Base-by-base conservation (phyloP, 108 stramenopile species). In the Pseudonitzschia multistriata region DNA sequence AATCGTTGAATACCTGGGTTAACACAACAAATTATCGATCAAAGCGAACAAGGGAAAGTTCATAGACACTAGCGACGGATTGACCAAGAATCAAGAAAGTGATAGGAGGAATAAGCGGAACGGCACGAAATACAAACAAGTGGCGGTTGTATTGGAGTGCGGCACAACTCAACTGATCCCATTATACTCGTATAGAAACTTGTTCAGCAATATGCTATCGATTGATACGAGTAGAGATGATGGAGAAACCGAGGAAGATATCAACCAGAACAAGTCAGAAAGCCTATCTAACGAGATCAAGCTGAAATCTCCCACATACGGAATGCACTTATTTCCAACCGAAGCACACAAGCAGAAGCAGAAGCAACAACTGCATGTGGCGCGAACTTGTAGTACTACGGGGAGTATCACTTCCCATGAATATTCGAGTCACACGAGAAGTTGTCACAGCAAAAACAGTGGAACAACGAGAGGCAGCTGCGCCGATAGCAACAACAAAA, bases 191-290 rank as follows among this genome's bases (percentile, higher is more conserved):
- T 10, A 45, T 13, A 45, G 2, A 13, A 45, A 17, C 15, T 13
- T 17, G 42, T 13, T 45, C 7, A 45, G 24, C 11, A 25, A 25
- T 22, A 24, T 52, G 50, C 8, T 52, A 24, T 35, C 33, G n/a
- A 30, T 59, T 35, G 57, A 59, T 33, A 59, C 57, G 57, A 59
- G 33, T 59, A 29, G 29, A 30, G 57, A 37, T 21, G 57, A 59
- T 35, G 28, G 57, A 29, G 57, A 30, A 33, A 59, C 34, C 14
- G 31, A 59, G 17, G 57, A 33, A 35, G 17, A 59, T 7, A 6
- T 10, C 11, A 10, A 33, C n/a, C 11, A 33, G 2, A 35, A 17
- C 29, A 21, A 17, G 3, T 59, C 31, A 35, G 57, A 19, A n/a
- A 35, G 7, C 34, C 31, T 55, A 25, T 55, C 54, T 2, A 27